Percentiles rank a stretch among this genome's conserved stretches.
Evolutionary conservation across 345 rosid genomes (phyloP).

Genomic region (Jatropha curcas): DNA sequence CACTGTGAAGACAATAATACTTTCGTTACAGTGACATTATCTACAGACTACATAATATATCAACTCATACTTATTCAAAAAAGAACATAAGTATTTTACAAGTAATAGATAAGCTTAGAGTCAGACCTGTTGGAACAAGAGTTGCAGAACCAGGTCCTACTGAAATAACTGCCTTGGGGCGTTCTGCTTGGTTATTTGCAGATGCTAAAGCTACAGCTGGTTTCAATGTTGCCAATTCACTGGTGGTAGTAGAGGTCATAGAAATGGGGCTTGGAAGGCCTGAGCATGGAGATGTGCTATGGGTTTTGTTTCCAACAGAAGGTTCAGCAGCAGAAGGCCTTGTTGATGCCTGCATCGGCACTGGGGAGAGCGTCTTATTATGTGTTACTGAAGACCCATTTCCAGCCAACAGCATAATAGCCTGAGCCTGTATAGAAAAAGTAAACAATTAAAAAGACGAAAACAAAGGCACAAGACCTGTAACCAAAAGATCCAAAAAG

Average conservation of each 20-base stretch:
- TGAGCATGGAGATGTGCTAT: conserved; percentile 7
- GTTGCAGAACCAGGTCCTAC: conserved; percentile 17
- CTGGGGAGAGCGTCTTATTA: not conserved
- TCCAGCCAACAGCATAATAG: conserved; percentile 33
- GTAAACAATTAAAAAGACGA: conserved; percentile 1
- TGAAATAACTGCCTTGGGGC: conserved; percentile 1
- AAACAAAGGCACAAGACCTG: not conserved
- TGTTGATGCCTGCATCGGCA: conserved; percentile 14
- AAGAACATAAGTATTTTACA: not conserved
- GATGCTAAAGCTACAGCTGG: conserved; percentile 24
- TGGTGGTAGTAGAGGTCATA: conserved; percentile 27
- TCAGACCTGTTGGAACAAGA: conserved; percentile 47
- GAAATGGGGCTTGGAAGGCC: conserved; percentile 28
- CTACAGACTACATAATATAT: not conserved
- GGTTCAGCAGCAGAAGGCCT: conserved; percentile 4
- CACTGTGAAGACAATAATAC: conserved; percentile 26
- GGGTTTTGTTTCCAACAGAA: conserved; percentile 6
- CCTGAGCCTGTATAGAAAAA: conserved; percentile 30
- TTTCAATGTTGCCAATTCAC: conserved; percentile 17
- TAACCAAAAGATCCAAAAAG: not conserved
- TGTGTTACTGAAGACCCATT: conserved; percentile 10
- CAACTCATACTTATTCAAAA: not conserved
- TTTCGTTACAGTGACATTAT: conserved; percentile 1
- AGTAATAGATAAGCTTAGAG: not conserved
- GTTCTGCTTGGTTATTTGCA: conserved; percentile 17